phyloP scores from a whole-genome alignment of 225 moss, liverwort and hornwort species.

The Sphagnum contortum region DNA sequence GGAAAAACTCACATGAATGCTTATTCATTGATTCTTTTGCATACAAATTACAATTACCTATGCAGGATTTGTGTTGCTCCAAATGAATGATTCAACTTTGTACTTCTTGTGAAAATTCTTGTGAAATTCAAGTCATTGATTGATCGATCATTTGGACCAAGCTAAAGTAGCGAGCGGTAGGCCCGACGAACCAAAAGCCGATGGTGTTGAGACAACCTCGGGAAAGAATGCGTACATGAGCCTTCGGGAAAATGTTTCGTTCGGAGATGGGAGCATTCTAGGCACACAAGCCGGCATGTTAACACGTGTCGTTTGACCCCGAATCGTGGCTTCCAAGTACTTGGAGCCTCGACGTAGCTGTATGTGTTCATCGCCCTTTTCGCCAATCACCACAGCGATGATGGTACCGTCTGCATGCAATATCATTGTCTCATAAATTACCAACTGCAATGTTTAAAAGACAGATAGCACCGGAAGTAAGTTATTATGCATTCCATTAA shows the following conservation, averaged over 20 bases:
- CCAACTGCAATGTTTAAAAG: not conserved
- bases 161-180: no score
- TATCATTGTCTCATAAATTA: not conserved
- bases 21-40: no score
- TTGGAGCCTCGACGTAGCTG: constrained; percentile 23
- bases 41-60: no score
- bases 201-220: not conserved
- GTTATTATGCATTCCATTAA: not conserved
- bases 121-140: no score
- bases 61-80: no score
- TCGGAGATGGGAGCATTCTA: constrained; percentile 29
- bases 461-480: not conserved
- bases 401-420: not conserved
- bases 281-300: constrained; percentile 42
- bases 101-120: no score
- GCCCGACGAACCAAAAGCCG: no score
- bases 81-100: no score
- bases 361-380: constrained; percentile 25
- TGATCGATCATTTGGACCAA: no score
- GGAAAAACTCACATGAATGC: no score
- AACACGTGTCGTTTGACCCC: constrained; percentile 37
- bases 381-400: constrained; percentile 29
- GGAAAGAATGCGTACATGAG: constrained; percentile 85
- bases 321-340: constrained; percentile 27
- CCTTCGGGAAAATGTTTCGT: constrained; percentile 52